phyloP scores from a whole-genome alignment of 148 eudicot species.

The Drosera capensis region DNA sequence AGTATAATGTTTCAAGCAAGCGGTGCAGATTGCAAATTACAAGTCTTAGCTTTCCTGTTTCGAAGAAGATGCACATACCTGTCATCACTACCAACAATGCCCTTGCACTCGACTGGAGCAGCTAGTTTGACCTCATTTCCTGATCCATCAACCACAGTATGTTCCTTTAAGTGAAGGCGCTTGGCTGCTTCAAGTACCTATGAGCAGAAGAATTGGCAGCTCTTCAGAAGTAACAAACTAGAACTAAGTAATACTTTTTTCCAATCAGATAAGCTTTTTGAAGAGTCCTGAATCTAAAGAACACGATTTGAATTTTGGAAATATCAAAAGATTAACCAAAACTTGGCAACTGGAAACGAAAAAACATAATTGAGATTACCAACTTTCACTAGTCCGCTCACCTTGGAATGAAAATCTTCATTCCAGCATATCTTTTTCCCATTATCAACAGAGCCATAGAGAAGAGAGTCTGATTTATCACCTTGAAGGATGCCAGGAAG shows the following conservation, averaged over 20 bases:
- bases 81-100: conserved; percentile 98
- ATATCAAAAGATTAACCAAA: too few species aligned
- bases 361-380: too few species aligned
- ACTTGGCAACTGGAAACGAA: too few species aligned
- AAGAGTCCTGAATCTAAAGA: too few species aligned
- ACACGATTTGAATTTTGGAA: too few species aligned
- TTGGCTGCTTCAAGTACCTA: conserved; percentile 93
- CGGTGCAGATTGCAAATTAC: too few species aligned
- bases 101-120: conserved; percentile 99
- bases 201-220: conserved; percentile 2
- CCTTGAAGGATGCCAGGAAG: conserved; percentile 99
- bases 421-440: conserved; percentile 99
- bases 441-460: conserved; percentile 98
- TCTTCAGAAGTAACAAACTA: too few species aligned
- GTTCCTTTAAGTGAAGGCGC: conserved; percentile 88
- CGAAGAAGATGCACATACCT: conserved; percentile 32
- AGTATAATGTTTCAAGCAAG: too few species aligned
- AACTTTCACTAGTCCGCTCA: conserved; percentile 8
- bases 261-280: too few species aligned
- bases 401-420: conserved; percentile 95
- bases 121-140: conserved; percentile 80
- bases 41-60: background rate
- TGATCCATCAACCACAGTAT: conserved; percentile 77
- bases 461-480: conserved; percentile 93
- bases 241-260: too few species aligned